Base-by-base conservation (phyloP, 1,284 basidiomycete species). In the Malassezia slooffiae region DNA sequence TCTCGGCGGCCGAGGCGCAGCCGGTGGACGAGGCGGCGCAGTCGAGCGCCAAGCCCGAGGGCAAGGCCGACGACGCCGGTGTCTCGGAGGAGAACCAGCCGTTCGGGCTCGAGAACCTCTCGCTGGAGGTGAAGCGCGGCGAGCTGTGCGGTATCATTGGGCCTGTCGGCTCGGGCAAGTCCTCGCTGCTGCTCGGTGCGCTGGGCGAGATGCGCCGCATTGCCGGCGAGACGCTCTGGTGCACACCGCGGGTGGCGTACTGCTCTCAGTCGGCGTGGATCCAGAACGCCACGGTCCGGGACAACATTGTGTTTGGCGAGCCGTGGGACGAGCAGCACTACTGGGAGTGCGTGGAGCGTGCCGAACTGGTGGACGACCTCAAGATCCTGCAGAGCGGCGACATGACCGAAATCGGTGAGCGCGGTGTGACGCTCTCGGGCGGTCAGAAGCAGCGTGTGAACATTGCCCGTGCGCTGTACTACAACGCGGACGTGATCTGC, bases 191-290 rank as follows among this genome's bases (percentile, higher is more conserved):
- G 2, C 53, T 61, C 22, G 64, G 59, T 9, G 55, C 55, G 40
- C 53, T 66, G 19, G 67, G 67, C 22, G 67, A 69, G 54, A 67
- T 69, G 60, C 51, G 52, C 11, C 45, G 54, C 44, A 52, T 46
- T 8, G 16, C 26, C 2, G 67, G 67, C 10, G 42, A 51, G 3
- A 53, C 68, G 9, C 55, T 48, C 10, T 69, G 62, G 64, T 58
- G 61, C n/a, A 52, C 54, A 20, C 41, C 56, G 34, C 48, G 54
- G 21, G 55, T 88, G 1, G 81, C 78, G 0, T 90, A 88, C 71
- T 87, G 83, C 64, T 78, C 85, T 3, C 85, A 88, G 67, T 79
- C 75, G 19, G 82, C 86, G 2, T 91, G 87, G 86, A 89, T 91
- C 41, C 85, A 88, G 66, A 85, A 84, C 60, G 79, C 81, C 0